A percentile compares a stretch with the other conserved stretches of the same genome.
phyloP scores from a whole-genome alignment of 2,329 filamentous ascomycete genomes.

The Phyllosticta ampelicida region DNA sequence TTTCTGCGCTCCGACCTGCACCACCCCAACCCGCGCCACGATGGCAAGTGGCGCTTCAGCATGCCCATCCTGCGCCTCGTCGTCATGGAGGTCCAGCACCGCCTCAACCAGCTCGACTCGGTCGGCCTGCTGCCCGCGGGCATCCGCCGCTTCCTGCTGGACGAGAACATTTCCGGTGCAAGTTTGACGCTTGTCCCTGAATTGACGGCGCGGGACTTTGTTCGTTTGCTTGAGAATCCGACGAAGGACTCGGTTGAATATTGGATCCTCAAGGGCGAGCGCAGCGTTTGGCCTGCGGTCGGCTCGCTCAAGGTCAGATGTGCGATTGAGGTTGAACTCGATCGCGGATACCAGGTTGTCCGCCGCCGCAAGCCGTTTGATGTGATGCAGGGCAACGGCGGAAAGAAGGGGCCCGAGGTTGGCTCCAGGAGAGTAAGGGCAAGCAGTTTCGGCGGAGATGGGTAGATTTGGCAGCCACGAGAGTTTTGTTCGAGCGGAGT shows the following conservation, averaged over 20 bases:
- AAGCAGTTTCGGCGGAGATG: conserved; percentile 9
- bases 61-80: conserved; percentile 53
- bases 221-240: conserved; percentile 71
- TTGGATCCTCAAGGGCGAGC: conserved; percentile 77
- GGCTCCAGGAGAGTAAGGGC: conserved; percentile 1
- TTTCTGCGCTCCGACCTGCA: conserved; percentile 75
- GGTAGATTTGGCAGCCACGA: background rate
- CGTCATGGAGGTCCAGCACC: conserved; percentile 67
- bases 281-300: conserved; percentile 84
- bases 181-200: conserved; percentile 75
- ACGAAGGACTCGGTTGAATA: conserved; percentile 65
- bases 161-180: conserved; percentile 69
- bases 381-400: conserved; percentile 18
- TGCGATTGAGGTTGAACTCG: conserved; percentile 77
- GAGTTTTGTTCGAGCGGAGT: too few species aligned
- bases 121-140: conserved; percentile 59
- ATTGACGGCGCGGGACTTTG: conserved; percentile 60
- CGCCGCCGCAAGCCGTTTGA: conserved; percentile 42
- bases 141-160: conserved; percentile 66
- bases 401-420: background rate
- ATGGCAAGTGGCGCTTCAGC: conserved; percentile 48
- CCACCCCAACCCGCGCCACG: conserved; percentile 51
- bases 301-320: conserved; percentile 72
- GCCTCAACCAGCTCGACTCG: conserved; percentile 69
- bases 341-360: conserved; percentile 72